Evolutionary conservation across 805 yeast genomes (phyloP).

Genomic region (Aciculoconidium aculeatum): DNA sequence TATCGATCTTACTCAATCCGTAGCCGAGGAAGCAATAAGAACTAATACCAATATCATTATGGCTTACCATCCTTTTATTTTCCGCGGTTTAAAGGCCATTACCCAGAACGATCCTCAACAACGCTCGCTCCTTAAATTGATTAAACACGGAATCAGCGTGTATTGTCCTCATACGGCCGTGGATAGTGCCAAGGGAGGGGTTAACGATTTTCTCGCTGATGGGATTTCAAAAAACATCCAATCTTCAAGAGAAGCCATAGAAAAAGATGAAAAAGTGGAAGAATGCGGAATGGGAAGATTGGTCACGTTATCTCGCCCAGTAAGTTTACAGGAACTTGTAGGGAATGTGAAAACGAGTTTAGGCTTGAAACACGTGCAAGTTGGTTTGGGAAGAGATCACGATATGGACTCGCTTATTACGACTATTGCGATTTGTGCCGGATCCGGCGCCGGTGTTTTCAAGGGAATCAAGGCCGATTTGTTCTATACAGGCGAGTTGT

Average conservation of each 20-base stretch:
- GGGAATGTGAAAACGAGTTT: slow-evolving; percentile 48
- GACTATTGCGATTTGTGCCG: slow-evolving; percentile 86
- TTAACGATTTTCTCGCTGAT: slow-evolving; percentile 83
- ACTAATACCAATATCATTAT: slow-evolving; percentile 52
- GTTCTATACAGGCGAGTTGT: slow-evolving; percentile 84
- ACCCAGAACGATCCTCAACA: slow-evolving; percentile 72
- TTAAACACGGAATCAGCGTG: slow-evolving; percentile 76
- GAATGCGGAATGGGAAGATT: slow-evolving; percentile 82
- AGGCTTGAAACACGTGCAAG: slow-evolving; percentile 53
- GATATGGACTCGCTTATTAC: slow-evolving; percentile 30
- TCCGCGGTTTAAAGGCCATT: slow-evolving; percentile 76
- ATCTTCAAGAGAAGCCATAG: slow-evolving; percentile 34
- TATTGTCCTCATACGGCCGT: slow-evolving; percentile 96
- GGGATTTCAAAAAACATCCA: slow-evolving; percentile 36
- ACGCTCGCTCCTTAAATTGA: slow-evolving; percentile 60
- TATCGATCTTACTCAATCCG: slow-evolving; percentile 77
- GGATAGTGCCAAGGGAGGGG: slow-evolving; percentile 90
- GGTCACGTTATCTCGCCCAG: slow-evolving; percentile 42
- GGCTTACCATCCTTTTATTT: slow-evolving; percentile 92
- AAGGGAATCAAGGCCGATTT: slow-evolving; percentile 59
- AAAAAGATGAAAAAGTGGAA: slow-evolving; percentile 36
- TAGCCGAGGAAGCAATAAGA: slow-evolving; percentile 77
- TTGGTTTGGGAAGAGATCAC: slow-evolving; percentile 38
- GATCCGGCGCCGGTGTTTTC: slow-evolving; percentile 83
- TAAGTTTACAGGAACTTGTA: slow-evolving; percentile 42